Percentiles rank a stretch among this genome's conserved stretches.
These are phyloP conservation scores for Senna siamea DNA, from an alignment of 306 rosid species.

Conservation along the genomic window DNA sequence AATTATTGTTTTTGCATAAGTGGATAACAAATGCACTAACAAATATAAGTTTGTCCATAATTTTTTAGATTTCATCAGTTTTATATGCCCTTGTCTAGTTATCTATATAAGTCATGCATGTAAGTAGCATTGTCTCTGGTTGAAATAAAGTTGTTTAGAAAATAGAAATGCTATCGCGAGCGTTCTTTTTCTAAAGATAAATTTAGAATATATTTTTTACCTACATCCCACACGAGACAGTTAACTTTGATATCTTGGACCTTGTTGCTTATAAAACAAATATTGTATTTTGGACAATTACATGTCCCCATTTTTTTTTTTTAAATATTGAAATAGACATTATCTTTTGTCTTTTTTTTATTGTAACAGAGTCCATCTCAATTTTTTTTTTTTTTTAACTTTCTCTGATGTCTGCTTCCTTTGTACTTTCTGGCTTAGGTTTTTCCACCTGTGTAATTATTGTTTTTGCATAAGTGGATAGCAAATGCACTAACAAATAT, in stretches of 20 bases:
- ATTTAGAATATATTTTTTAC: background rate
- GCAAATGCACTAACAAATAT: background rate
- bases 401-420: background rate
- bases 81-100: too few relatives aligned
- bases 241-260: constrained; percentile 5
- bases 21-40: constrained; percentile 8
- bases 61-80: background rate
- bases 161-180: background rate
- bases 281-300: constrained; percentile 5
- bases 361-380: too few relatives aligned
- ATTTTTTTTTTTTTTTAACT: background rate
- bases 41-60: background rate
- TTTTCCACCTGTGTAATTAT: background rate
- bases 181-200: background rate
- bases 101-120: background rate
- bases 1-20: background rate
- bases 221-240: constrained; percentile 9
- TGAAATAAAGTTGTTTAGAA: constrained; percentile 2
- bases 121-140: background rate
- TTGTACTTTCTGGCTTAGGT: background rate
- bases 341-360: too few relatives aligned
- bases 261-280: background rate
- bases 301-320: background rate
- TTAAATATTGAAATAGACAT: too few relatives aligned
- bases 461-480: background rate